Conservation (phyloP, 208 protist species). For the Zelonia costaricensis region DNA sequence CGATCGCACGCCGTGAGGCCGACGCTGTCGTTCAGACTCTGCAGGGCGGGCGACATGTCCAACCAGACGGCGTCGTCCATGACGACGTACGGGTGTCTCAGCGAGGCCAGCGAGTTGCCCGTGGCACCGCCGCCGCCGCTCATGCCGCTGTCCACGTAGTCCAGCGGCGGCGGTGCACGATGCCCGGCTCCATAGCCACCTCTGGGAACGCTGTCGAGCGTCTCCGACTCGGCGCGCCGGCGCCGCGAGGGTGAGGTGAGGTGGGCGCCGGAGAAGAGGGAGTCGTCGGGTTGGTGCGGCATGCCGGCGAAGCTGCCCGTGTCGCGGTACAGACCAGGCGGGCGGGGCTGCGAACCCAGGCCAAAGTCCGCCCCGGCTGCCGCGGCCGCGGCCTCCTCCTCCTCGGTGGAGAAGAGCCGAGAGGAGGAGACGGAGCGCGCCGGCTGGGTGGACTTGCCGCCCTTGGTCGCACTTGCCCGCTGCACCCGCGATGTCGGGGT, state of each 20-base stretch:
- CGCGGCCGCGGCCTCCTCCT: background rate
- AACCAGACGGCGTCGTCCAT: conserved; percentile 55
- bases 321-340: background rate
- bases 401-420: background rate
- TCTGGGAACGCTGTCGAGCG: background rate
- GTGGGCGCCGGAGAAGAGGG: background rate
- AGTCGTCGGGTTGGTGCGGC: too few species aligned
- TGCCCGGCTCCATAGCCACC: background rate
- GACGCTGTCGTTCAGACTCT: conserved; percentile 72
- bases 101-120: background rate
- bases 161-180: background rate
- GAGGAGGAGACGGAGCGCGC: conserved; percentile 2
- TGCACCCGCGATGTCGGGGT: background rate
- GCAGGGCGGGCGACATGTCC: conserved; percentile 62
- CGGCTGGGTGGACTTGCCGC: background rate
- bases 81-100: conserved; percentile 33
- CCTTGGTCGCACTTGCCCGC: background rate
- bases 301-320: background rate
- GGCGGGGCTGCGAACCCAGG: too few species aligned
- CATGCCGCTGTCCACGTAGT: background rate
- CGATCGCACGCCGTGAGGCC: conserved; percentile 65
- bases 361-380: background rate
- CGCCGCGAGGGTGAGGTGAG: too few species aligned
- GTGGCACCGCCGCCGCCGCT: background rate
- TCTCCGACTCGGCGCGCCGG: background rate